These are phyloP conservation scores for Tricholoma saponaceum DNA, from an alignment of 768 basidiomycete species.

Conservation along the genomic window DNA sequence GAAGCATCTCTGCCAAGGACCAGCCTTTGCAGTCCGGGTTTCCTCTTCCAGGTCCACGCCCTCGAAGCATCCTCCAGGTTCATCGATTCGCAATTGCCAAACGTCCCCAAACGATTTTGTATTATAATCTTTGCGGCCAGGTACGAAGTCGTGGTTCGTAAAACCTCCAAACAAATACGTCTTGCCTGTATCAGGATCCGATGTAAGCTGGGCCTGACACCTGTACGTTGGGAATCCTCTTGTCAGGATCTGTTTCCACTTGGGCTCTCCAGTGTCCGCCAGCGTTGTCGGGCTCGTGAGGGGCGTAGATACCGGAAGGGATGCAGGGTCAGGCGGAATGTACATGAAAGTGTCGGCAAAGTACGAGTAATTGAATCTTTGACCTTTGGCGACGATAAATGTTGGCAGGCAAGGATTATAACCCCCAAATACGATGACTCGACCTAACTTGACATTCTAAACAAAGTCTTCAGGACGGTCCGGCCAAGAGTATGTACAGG, in stretches of 20 bases:
- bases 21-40: slow-evolving; percentile 27
- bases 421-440: slow-evolving; percentile 35
- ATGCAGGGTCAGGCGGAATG: slow-evolving; percentile 17
- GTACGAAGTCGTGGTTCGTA: slow-evolving; percentile 34
- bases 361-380: slow-evolving; percentile 30
- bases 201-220: slow-evolving; percentile 26
- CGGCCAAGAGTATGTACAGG: neutral
- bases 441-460: slow-evolving; percentile 31
- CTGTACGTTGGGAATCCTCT: slow-evolving; percentile 41
- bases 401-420: slow-evolving; percentile 29
- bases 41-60: slow-evolving; percentile 34
- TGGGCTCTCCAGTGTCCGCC: slow-evolving; percentile 4
- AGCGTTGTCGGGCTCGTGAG: slow-evolving; percentile 5
- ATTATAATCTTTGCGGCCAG: slow-evolving; percentile 19
- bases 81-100: slow-evolving; percentile 34
- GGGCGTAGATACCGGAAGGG: slow-evolving; percentile 4
- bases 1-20: slow-evolving; percentile 39
- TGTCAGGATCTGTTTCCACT: slow-evolving; percentile 36
- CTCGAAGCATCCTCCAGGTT: slow-evolving; percentile 31
- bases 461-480: neutral
- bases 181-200: slow-evolving; percentile 31
- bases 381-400: slow-evolving; percentile 8
- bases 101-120: slow-evolving; percentile 31
- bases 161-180: slow-evolving; percentile 37
- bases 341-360: slow-evolving; percentile 38